A percentile compares a stretch with the other conserved stretches of the same genome.
phyloP scores from a whole-genome alignment of 345 rosid genomes.

The Euphorbia tirucalli region DNA sequence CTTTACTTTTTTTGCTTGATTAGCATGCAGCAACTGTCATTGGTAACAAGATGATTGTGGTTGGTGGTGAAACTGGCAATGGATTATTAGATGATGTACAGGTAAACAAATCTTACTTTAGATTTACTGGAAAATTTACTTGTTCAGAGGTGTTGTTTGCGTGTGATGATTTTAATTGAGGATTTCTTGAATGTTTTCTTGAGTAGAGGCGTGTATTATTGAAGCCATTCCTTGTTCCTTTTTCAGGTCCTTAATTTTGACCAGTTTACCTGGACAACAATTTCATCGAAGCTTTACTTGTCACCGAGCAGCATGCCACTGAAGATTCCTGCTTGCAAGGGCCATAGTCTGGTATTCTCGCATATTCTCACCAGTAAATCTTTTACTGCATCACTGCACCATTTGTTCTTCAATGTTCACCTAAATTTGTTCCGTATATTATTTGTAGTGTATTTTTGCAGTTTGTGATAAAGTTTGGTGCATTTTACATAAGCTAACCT shows the following conservation, averaged over 20 bases:
- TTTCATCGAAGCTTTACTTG: slow-evolving; percentile 84
- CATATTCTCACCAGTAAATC: not conserved
- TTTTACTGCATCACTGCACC: not conserved
- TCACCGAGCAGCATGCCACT: slow-evolving; percentile 91
- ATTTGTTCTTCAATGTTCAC: not conserved
- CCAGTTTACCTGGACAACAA: slow-evolving; percentile 69
- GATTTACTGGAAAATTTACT: not conserved
- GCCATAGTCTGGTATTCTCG: slow-evolving; percentile 78
- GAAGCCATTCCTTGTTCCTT: not conserved
- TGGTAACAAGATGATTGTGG: slow-evolving; percentile 93
- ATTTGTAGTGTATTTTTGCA: no score
- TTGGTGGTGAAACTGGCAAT: slow-evolving; percentile 87
- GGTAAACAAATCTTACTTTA: slow-evolving; percentile 39
- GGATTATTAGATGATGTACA: slow-evolving; percentile 92
- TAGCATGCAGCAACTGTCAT: slow-evolving; percentile 90
- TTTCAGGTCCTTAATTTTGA: slow-evolving; percentile 78
- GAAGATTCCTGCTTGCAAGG: slow-evolving; percentile 96
- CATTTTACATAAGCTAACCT: no score
- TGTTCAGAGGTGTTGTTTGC: not conserved
- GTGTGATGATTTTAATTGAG: not conserved
- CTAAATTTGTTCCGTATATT: no score
- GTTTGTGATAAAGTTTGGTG: no score
- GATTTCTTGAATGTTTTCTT: not conserved
- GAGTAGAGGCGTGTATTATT: not conserved
- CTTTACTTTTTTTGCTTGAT: slow-evolving; percentile 21